A percentile compares a stretch with the other conserved stretches of the same genome.
These are phyloP conservation scores for Suillus subluteus DNA, from an alignment of 768 basidiomycete species.

Conservation along the genomic window DNA sequence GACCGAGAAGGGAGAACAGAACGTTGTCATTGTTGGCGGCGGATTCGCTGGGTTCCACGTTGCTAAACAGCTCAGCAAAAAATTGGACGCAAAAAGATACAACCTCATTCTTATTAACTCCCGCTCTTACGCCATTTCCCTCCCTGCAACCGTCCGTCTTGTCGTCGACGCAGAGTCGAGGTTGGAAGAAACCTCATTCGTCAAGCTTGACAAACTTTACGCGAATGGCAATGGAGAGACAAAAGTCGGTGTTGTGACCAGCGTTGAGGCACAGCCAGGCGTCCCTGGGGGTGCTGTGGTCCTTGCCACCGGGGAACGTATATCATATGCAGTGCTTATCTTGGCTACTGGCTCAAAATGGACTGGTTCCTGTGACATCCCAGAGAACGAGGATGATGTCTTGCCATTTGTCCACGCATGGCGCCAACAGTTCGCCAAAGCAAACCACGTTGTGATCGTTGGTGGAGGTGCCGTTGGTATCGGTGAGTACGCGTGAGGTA, in stretches of 20 bases:
- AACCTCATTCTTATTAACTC: constrained; percentile 58
- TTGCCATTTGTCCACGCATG: constrained; percentile 34
- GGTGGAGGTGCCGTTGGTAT: constrained; percentile 63
- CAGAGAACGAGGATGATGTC: constrained; percentile 35
- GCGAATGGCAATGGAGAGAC: constrained; percentile 46
- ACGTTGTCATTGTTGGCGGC: constrained; percentile 63
- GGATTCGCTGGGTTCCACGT: constrained; percentile 47
- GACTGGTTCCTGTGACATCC: constrained; percentile 52
- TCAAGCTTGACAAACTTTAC: constrained; percentile 57
- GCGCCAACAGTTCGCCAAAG: constrained; percentile 36
- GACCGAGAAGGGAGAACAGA: constrained; percentile 24
- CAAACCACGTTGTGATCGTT: constrained; percentile 49
- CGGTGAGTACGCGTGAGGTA: constrained; percentile 34
- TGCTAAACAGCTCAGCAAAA: constrained; percentile 51
- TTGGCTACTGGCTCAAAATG: constrained; percentile 62
- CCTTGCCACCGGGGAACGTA: constrained; percentile 50
- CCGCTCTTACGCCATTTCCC: constrained; percentile 51
- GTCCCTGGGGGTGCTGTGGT: constrained; percentile 50
- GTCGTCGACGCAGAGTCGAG: constrained; percentile 39
- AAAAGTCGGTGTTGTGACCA: constrained; percentile 37
- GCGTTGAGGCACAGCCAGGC: constrained; percentile 40
- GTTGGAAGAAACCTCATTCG: constrained; percentile 47
- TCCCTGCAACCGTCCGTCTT: constrained; percentile 58
- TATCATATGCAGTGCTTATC: constrained; percentile 60
- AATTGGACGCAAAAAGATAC: constrained; percentile 50